A percentile compares a stretch with the other conserved stretches of the same genome.
Conservation (phyloP, 2,329 filamentous ascomycete species). For the Xylaria arbuscula region DNA sequence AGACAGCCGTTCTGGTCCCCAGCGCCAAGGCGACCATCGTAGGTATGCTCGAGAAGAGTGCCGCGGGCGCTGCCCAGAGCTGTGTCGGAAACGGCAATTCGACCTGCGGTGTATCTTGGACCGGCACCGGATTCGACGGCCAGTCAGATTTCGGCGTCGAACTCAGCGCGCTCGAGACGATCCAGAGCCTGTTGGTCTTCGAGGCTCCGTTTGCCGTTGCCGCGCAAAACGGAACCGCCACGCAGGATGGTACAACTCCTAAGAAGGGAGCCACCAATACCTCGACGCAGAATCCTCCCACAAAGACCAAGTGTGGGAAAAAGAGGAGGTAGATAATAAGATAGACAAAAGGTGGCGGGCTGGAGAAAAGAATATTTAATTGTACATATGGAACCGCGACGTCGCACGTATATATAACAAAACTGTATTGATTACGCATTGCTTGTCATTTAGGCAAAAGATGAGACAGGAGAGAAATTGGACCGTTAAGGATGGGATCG, state of each 20-base stretch:
- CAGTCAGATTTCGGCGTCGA: slow-evolving; percentile 66
- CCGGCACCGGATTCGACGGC: slow-evolving; percentile 58
- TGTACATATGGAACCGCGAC: slow-evolving; percentile 32
- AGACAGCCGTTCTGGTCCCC: slow-evolving; percentile 50
- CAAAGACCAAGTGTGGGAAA: slow-evolving; percentile 8
- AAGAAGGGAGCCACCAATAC: background rate
- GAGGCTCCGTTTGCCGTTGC: slow-evolving; percentile 24
- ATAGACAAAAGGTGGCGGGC: background rate
- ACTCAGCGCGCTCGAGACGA: slow-evolving; percentile 64
- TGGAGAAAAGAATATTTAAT: background rate
- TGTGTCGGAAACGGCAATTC: slow-evolving; percentile 43
- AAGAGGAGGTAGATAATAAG: slow-evolving; percentile 1
- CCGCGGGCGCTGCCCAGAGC: slow-evolving; percentile 54
- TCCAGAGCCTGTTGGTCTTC: slow-evolving; percentile 51
- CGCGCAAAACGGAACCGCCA: background rate
- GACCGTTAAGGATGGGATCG: background rate
- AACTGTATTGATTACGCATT: background rate
- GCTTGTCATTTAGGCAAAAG: slow-evolving; percentile 4
- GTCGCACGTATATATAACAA: slow-evolving; percentile 29
- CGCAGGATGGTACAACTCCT: background rate
- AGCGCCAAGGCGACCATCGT: slow-evolving; percentile 44
- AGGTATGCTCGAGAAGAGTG: slow-evolving; percentile 46
- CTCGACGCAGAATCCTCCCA: background rate
- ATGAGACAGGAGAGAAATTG: background rate
- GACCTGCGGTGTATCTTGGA: slow-evolving; percentile 66